These are phyloP conservation scores for Schrenkiella parvula DNA, from an alignment of 345 rosid genomes.

Conservation along the genomic window DNA sequence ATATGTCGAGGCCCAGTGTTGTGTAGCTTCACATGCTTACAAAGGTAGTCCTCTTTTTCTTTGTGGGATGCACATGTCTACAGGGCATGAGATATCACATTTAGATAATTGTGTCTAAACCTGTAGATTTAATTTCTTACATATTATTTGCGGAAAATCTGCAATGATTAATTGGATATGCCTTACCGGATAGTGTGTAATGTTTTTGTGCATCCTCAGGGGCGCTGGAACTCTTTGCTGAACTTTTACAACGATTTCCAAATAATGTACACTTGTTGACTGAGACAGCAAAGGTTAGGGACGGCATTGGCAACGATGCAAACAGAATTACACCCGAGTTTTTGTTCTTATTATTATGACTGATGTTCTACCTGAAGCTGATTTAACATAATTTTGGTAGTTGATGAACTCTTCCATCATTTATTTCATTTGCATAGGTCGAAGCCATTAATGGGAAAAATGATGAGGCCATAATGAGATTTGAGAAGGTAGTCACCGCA, in stretches of 20 bases:
- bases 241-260: constrained; percentile 90
- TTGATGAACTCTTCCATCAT: constrained; percentile 26
- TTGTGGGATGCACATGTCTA: not conserved
- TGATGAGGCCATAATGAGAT: constrained; percentile 82
- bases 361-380: not conserved
- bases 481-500: constrained; percentile 66
- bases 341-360: not conserved
- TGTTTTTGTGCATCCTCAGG: constrained; percentile 42
- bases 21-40: constrained; percentile 87
- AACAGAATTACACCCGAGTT: not conserved
- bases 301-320: not conserved
- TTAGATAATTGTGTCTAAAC: not conserved
- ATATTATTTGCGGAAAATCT: not conserved
- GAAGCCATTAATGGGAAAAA: constrained; percentile 95
- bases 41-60: constrained; percentile 52
- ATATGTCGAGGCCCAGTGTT: constrained; percentile 95
- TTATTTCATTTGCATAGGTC: constrained; percentile 49
- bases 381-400: constrained; percentile 1
- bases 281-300: constrained; percentile 91
- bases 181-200: not conserved
- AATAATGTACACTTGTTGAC: constrained; percentile 79
- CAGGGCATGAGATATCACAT: not conserved
- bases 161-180: not conserved
- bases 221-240: constrained; percentile 78
- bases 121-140: not conserved